Conservation (phyloP, 495 filamentous ascomycete species). For the Aspergillus hancockii region DNA sequence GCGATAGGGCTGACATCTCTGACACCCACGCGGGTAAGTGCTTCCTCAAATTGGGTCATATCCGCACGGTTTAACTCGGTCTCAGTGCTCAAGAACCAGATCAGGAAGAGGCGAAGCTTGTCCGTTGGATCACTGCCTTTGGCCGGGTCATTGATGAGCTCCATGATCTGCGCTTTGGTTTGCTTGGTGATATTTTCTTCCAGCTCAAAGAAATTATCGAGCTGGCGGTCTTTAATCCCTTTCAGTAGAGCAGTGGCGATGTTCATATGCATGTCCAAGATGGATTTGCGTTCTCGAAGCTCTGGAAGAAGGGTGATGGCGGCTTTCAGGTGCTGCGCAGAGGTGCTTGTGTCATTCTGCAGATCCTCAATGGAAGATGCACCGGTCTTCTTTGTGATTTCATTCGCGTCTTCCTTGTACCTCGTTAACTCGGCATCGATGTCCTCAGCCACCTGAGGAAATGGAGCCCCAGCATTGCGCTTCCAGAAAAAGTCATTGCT, state of each 20-base stretch:
- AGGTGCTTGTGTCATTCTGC: constrained; percentile 82
- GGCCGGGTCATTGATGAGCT: constrained; percentile 75
- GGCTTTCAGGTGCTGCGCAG: constrained; percentile 91
- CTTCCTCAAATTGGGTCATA: constrained; percentile 85
- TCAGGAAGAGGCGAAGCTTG: constrained; percentile 91
- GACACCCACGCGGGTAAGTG: constrained; percentile 71
- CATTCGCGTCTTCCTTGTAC: constrained; percentile 94
- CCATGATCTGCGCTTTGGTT: constrained; percentile 84
- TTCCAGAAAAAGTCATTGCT: constrained; percentile 97
- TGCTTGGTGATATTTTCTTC: constrained; percentile 95
- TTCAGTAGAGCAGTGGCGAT: constrained; percentile 84
- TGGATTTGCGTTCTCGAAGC: constrained; percentile 84
- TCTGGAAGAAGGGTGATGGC: constrained; percentile 93
- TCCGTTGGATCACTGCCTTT: constrained; percentile 85
- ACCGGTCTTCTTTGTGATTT: constrained; percentile 93
- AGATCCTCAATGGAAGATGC: constrained; percentile 91
- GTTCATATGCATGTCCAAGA: constrained; percentile 99
- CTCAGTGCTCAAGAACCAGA: constrained; percentile 97
- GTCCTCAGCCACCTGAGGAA: constrained; percentile 95
- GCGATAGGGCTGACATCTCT: constrained; percentile 70
- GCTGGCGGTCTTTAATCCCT: constrained; percentile 89
- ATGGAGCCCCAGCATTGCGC: constrained; percentile 87
- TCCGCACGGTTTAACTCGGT: constrained; percentile 80
- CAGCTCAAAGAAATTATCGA: constrained; percentile 95
- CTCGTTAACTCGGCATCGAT: constrained; percentile 89